These are phyloP conservation scores for California macrophylla DNA, from an alignment of 441 rosid genomes.

Conservation along the genomic window DNA sequence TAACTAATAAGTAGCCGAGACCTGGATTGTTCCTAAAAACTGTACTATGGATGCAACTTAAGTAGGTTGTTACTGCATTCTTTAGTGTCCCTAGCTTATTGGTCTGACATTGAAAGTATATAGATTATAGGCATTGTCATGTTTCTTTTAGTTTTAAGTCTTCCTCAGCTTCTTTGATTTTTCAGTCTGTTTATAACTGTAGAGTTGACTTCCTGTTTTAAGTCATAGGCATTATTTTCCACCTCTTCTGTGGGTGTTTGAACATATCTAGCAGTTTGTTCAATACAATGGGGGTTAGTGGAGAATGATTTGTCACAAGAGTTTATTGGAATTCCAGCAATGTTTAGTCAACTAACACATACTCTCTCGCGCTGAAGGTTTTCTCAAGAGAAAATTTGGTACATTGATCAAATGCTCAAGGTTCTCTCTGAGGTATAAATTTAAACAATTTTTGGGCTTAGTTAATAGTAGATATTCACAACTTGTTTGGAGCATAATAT, in stretches of 20 bases:
- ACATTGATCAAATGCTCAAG: constrained; percentile 98
- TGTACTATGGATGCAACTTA: background rate
- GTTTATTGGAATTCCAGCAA: constrained; percentile 6
- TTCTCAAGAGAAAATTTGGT: constrained; percentile 93
- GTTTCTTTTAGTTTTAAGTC: no score
- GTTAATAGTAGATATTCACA: background rate
- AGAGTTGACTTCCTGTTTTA: background rate
- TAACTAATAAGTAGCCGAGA: background rate
- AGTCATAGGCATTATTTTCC: background rate
- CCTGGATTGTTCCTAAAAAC: background rate
- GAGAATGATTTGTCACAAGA: constrained; percentile 4
- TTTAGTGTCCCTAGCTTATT: background rate
- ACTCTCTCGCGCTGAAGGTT: constrained; percentile 49
- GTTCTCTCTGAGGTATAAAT: constrained; percentile 85
- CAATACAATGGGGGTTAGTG: background rate
- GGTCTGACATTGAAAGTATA: background rate
- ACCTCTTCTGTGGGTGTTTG: background rate
- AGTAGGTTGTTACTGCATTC: background rate
- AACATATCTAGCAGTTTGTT: background rate
- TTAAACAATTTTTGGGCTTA: constrained; percentile 8
- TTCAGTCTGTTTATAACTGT: no score
- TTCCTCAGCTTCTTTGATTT: no score
- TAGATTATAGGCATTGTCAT: no score
- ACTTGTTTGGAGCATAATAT: constrained; percentile 2
- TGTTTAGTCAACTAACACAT: constrained; percentile 18